Evolutionary conservation across 768 basidiomycete species (phyloP), one percentile per base, ranked within the genome.

Genomic region (Pluteus cervinus): DNA sequence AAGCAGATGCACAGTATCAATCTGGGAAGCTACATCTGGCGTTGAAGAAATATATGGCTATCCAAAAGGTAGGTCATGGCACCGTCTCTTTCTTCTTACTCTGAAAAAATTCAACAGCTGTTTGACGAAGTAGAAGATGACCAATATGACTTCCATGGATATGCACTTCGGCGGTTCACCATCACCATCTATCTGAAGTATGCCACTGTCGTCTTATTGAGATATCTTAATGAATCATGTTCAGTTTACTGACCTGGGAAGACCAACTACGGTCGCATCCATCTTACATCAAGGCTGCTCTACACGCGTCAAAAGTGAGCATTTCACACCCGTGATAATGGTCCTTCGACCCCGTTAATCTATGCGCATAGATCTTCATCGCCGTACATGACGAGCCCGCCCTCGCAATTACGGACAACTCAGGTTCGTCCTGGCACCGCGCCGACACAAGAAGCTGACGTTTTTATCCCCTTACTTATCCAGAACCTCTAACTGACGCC

Each of bases 91-190:
- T n/a, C 37, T 40, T 20, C 43, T 20, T 31, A 30, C 36, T 37
- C 23, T 29, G 16, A 36, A 30, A 1, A 22, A 3, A 8, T n/a
- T 22, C 33, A 20, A 26, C 42, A 88, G 87, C 63, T 81, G 11
- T 97, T 94, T 56, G 73, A 82, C 37, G 85, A 86, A 36, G 75
- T 86, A 46, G 90, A 96, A 46, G 91, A 97, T 47, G 93, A 96
- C 52, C 92, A 98, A 60, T 97, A 85, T 49, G 96, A 99, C 58
- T 99, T 99, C 71, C 96, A 99, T 56, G 79, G 85, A 5, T 99
- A 97, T 58, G 88, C 88, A 47, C 47, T 97, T 47, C 81, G 96
- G 37, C 91, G 87, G 49, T 86, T 81, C 50, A 94, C 86, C 6
- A 62, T 98, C 23, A 83, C 81, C 37, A 77, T 89, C 9, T 98